A percentile compares a stretch with the other conserved stretches of the same genome.
Evolutionary conservation across 1,284 basidiomycete species (phyloP).

Genomic region (Sporisorium reilianum): DNA sequence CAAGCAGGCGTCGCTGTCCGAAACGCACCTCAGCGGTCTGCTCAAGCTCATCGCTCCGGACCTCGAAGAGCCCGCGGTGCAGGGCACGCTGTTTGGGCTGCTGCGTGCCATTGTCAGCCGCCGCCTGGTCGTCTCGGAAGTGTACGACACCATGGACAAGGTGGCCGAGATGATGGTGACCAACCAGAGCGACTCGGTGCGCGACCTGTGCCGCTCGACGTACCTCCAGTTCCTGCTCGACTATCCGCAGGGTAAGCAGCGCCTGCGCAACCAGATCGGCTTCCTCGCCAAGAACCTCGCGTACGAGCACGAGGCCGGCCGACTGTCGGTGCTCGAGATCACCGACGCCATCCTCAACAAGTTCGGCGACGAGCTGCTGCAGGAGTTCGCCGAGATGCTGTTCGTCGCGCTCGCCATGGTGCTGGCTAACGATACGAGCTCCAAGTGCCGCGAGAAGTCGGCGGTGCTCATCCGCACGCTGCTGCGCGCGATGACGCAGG

Average conservation of each 20-base stretch:
- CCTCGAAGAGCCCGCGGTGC: conserved; percentile 88
- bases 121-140: conserved; percentile 92
- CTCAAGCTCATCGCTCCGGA: conserved; percentile 88
- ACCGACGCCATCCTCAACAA: conserved; percentile 85
- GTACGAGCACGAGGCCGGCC: conserved; percentile 89
- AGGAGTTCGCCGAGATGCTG: conserved; percentile 87
- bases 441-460: conserved; percentile 88
- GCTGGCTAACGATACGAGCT: conserved; percentile 90
- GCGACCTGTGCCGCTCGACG: conserved; percentile 88
- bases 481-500: conserved; percentile 77
- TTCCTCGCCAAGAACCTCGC: conserved; percentile 94
- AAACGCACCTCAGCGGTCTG: conserved; percentile 88
- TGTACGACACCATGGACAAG: conserved; percentile 97
- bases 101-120: conserved; percentile 91
- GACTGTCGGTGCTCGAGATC: conserved; percentile 91
- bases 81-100: conserved; percentile 87
- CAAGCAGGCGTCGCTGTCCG: conserved; percentile 78
- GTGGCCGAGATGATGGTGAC: conserved; percentile 95
- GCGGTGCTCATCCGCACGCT: conserved; percentile 84
- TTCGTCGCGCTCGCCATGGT: conserved; percentile 93
- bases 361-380: conserved; percentile 82
- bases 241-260: conserved; percentile 94
- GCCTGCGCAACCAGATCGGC: conserved; percentile 86
- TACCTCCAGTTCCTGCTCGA: conserved; percentile 95
- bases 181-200: conserved; percentile 88